Evolutionary conservation across 768 basidiomycete species (phyloP), one percentile per base, ranked within the genome.

Genomic region (Tricholoma matsutake): DNA sequence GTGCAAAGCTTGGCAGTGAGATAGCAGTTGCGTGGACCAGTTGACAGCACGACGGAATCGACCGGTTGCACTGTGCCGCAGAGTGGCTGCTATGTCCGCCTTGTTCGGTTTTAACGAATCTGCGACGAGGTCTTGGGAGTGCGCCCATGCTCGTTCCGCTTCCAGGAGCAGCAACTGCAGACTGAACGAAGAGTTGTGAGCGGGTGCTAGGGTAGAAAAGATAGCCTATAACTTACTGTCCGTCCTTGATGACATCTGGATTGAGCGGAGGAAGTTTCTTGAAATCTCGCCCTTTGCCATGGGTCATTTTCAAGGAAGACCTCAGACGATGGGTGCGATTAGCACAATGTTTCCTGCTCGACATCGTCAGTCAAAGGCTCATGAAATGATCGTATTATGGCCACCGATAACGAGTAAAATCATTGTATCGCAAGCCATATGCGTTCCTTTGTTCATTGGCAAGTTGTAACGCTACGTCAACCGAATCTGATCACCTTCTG

Each of bases 371-470:
- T 20, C 22, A 14, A 1, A 6, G n/a, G 10, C n/a, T 0, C 29
- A 4, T n/a, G n/a, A 14, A 18, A 20, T 28, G 22, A 32, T 22
- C 29, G 3, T 6, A 59, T 22, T 28, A 58, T 35, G 51, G 80
- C 54, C 58, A 92, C 92, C 89, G 82, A 76, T 98, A 98, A 56
- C 95, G 86, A 57, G 81, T 77, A 72, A 87, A 89, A 71, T 98
- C 96, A 69, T 89, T 92, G 71, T 93, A 95, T 63, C 96, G 87
- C 63, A 97, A 76, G 6, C 96, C 96, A 72, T 96, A 96, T 3
- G 91, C 87, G 64, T 82, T 93, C 59, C 96, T 86, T 69, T 97
- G 94, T 70, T 93, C 89, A 71, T 96, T 95, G 39, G 85, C 86
- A 56, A 94, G 81, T 69, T 87, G 87, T 39, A 97, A 81, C 22